These are phyloP conservation scores for Lippia alba DNA, from an alignment of 305 asterid genomes.

Conservation along the genomic window DNA sequence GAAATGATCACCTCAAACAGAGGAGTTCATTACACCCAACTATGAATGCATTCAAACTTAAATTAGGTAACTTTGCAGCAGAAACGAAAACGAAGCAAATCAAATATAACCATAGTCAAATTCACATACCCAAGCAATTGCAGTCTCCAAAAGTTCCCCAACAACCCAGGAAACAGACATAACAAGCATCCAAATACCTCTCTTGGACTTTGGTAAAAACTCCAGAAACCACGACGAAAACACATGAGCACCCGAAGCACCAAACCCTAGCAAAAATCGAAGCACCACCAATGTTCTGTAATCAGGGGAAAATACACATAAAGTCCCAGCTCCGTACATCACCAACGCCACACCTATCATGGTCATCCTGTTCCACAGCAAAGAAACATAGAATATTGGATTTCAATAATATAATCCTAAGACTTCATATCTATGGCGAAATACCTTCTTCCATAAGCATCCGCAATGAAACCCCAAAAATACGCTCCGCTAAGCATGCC, in stretches of 20 bases:
- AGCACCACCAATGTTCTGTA: slow-evolving; percentile 36
- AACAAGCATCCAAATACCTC: slow-evolving; percentile 51
- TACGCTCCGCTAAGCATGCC: slow-evolving; percentile 66
- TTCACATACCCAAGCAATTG: slow-evolving; percentile 31
- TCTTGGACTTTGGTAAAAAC: slow-evolving; percentile 43
- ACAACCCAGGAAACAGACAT: slow-evolving; percentile 42
- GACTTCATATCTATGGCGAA: not conserved
- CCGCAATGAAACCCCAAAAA: slow-evolving; percentile 61
- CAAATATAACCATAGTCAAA: too few relatives aligned
- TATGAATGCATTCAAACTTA: too few relatives aligned
- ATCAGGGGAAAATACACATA: slow-evolving; percentile 47
- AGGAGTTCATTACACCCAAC: too few relatives aligned
- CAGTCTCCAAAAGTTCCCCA: slow-evolving; percentile 48
- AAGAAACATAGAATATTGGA: not conserved
- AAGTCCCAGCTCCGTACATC: slow-evolving; percentile 36
- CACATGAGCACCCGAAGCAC: slow-evolving; percentile 49
- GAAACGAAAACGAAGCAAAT: too few relatives aligned
- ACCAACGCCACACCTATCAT: slow-evolving; percentile 12
- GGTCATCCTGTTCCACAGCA: slow-evolving; percentile 17
- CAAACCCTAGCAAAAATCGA: slow-evolving; percentile 51
- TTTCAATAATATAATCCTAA: too few relatives aligned
- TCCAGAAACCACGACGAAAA: slow-evolving; percentile 52
- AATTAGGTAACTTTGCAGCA: too few relatives aligned
- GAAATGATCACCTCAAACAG: too few relatives aligned
- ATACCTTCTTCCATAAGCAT: slow-evolving; percentile 61